Percentiles rank a stretch among this genome's conserved stretches.
phyloP scores from a whole-genome alignment of 208 protist genomes.

The Trypanosoma lewisi region DNA sequence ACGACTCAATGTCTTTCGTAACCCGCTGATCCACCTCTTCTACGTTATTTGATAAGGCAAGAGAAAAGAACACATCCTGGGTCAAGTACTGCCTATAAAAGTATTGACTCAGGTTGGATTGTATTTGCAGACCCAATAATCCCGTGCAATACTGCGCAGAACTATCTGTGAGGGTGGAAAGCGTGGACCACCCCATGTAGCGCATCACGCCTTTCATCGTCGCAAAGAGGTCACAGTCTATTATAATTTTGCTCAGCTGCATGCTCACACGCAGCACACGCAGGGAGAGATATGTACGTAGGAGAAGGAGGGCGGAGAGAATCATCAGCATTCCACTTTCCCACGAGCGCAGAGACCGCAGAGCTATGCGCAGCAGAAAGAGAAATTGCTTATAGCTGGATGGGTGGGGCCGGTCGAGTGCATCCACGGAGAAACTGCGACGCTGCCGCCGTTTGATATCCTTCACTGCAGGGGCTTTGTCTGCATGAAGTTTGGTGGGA shows the following conservation, averaged over 20 bases:
- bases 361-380: conserved; percentile 48
- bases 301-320: conserved; percentile 39
- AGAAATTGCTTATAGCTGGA: conserved; percentile 6
- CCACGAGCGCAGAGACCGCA: conserved; percentile 35
- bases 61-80: conserved; percentile 58
- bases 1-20: conserved; percentile 57
- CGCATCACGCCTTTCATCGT: conserved; percentile 27
- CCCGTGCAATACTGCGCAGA: conserved; percentile 53
- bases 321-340: conserved; percentile 38
- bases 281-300: conserved; percentile 44
- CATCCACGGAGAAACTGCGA: neutral
- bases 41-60: conserved; percentile 47
- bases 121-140: conserved; percentile 54
- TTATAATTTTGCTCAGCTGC: conserved; percentile 26
- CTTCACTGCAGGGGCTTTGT: neutral
- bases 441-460: neutral
- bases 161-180: conserved; percentile 49
- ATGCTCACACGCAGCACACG: conserved; percentile 35
- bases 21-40: conserved; percentile 66
- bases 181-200: conserved; percentile 43
- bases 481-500: neutral
- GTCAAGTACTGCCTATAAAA: conserved; percentile 62
- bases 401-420: neutral
- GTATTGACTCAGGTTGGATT: conserved; percentile 58
- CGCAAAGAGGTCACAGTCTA: conserved; percentile 33